Base-by-base conservation (phyloP, 2,329 filamentous ascomycete genomes). In the Botrytis tulipae region DNA sequence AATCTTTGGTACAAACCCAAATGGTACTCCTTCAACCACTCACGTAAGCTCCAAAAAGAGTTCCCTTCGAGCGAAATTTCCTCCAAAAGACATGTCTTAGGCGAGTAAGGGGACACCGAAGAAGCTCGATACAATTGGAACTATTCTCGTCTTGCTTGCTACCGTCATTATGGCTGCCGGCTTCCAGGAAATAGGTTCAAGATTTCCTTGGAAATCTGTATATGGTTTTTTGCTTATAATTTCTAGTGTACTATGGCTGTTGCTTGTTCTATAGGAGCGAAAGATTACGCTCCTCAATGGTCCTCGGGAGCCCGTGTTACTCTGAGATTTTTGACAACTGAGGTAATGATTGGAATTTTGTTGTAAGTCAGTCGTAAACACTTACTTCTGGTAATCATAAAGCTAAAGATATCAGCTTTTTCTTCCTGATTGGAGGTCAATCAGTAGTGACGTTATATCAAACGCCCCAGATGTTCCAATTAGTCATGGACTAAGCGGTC, bases 81-180 rank as follows among this genome's bases (percentile, higher is more conserved):
- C 73, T 16, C 25, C 4, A 37, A 40, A 40, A 1, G 25, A 9
- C 8, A 40, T 65, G 5, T 29, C 3, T 4, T 3, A 16, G 25
- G 22, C 46, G 46, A 4, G 22, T 51, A 25, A 51, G 20, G 4
- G 4, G 1, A 14, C 4, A 51, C 7, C 4, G 48, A 51, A 51
- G 48, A 61, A 37, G 16, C 14, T 71, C 25, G 57, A 71, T 48
- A 16, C 51, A 6, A 44, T 62, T 10, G 78, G 76, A 16, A 66
- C 78, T 12, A 71, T 81, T 51, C 67, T 85, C 2, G 76, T 83
- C 1, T 79, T 87, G 7, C 81, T 80, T 0, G 81, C 82, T 4
- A 84, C 84, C 0, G 81, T 85, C 3, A 79, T 86, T 4, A 75
- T 87, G n/a, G 82, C 86, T 25, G 84, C 85, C 59, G 84, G 82